phyloP scores from a whole-genome alignment of 2,329 filamentous ascomycete genomes.

The Camillea tinctor region DNA sequence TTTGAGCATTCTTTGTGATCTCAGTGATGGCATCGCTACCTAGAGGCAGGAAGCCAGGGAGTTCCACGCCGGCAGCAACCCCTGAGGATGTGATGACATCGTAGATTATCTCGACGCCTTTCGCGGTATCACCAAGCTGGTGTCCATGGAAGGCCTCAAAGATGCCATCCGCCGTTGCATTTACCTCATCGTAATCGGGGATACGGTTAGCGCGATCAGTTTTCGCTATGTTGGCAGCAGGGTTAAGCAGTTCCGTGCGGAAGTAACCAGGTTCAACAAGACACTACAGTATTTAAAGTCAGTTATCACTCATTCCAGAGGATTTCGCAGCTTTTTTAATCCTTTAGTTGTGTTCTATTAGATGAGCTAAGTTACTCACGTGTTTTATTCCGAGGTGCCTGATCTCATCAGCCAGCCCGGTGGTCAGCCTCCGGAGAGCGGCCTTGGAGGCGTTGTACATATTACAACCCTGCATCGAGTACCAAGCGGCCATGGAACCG shows the following conservation, averaged over 20 bases:
- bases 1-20: conserved; percentile 26
- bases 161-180: conserved; percentile 4
- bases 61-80: conserved; percentile 17
- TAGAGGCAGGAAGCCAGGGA: conserved; percentile 29
- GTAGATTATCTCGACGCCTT: conserved; percentile 32
- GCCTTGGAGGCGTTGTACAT: conserved; percentile 38
- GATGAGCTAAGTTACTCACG: no score
- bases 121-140: conserved; percentile 31
- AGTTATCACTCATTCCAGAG: no score
- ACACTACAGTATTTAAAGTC: conserved; percentile 26
- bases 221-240: conserved; percentile 14
- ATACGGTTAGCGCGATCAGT: conserved; percentile 3
- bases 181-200: conserved; percentile 16
- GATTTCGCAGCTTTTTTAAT: no score
- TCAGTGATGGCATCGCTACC: conserved; percentile 24
- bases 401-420: conserved; percentile 31
- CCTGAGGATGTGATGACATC: conserved; percentile 29
- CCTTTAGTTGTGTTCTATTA: no score
- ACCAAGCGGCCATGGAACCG: conserved; percentile 34
- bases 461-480: conserved; percentile 23
- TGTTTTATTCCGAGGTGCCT: conserved; percentile 22
- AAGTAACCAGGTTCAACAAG: conserved; percentile 38
- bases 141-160: conserved; percentile 10
- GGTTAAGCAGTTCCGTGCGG: conserved; percentile 31
- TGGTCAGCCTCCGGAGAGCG: conserved; percentile 27